Conservation (phyloP, 2,329 filamentous ascomycete species). For the Hymenoscyphus repandus region DNA sequence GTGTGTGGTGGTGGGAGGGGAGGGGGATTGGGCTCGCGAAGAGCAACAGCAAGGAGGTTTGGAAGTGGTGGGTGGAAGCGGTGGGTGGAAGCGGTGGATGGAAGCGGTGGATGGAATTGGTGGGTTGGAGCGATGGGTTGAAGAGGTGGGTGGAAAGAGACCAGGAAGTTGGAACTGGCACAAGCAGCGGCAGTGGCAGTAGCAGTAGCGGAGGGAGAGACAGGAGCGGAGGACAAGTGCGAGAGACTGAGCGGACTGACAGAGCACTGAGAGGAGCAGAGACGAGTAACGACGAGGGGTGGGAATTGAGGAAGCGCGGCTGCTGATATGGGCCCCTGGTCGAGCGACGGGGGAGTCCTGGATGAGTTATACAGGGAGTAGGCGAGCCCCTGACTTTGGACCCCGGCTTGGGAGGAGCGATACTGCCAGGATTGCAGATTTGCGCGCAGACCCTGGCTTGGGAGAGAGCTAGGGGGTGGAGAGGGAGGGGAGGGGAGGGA, state of each 20-base stretch:
- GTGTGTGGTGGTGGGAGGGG: no score
- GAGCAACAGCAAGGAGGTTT: not conserved
- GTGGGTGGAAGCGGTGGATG: not conserved
- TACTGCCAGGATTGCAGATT: no score
- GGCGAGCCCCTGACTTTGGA: no score
- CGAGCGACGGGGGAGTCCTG: no score
- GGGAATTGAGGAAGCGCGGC: conserved; percentile 1
- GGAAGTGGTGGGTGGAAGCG: not conserved
- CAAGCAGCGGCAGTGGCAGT: not conserved
- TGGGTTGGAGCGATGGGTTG: not conserved
- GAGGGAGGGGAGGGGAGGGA: no score
- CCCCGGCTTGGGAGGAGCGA: no score
- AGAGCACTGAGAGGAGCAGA: not conserved
- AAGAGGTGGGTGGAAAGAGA: conserved; percentile 1
- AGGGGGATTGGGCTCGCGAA: not conserved
- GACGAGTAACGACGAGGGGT: not conserved
- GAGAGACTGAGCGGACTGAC: no score
- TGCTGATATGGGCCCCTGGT: conserved; percentile 3
- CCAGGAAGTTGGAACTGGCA: not conserved
- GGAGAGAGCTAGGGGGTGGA: no score
- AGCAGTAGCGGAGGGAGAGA: not conserved
- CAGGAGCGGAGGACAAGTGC: not conserved
- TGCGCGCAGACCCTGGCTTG: no score
- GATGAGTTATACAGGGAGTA: not conserved
- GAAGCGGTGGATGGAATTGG: not conserved